Conservation (phyloP, 2,329 filamentous ascomycete genomes). For the Magnaporthales sp. region DNA sequence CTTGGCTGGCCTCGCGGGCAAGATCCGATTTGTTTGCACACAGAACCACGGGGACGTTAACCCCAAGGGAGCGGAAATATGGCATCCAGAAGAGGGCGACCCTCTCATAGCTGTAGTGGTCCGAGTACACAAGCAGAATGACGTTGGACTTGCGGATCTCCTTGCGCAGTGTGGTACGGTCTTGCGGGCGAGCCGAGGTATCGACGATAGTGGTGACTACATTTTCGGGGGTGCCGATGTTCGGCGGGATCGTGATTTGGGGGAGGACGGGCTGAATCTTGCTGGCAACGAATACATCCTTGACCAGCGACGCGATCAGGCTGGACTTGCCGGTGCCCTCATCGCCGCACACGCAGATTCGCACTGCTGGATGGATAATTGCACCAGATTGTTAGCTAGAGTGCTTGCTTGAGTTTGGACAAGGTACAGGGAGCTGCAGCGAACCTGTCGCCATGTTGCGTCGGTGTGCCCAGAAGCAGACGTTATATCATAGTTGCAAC, state of each 20-base stretch:
- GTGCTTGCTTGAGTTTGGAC: neutral
- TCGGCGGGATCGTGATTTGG: slow-evolving; percentile 89
- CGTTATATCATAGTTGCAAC: slow-evolving; percentile 1
- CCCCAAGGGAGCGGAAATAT: slow-evolving; percentile 93
- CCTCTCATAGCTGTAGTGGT: slow-evolving; percentile 97
- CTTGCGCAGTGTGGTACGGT: slow-evolving; percentile 80
- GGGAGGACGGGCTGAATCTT: slow-evolving; percentile 94
- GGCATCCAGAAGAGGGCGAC: slow-evolving; percentile 98
- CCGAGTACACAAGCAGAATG: slow-evolving; percentile 92
- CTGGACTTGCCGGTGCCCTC: slow-evolving; percentile 93
- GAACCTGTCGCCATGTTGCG: slow-evolving; percentile 4
- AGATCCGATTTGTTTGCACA: slow-evolving; percentile 98
- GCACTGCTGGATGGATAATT: slow-evolving; percentile 41
- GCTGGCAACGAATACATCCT: slow-evolving; percentile 90
- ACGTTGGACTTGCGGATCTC: slow-evolving; percentile 97
- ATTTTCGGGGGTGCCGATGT: slow-evolving; percentile 88
- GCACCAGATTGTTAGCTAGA: neutral
- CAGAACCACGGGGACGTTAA: slow-evolving; percentile 93
- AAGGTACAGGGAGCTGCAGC: neutral
- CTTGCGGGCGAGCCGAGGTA: slow-evolving; percentile 89
- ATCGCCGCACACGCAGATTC: slow-evolving; percentile 94
- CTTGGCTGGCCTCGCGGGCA: slow-evolving; percentile 22
- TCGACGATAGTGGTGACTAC: slow-evolving; percentile 97
- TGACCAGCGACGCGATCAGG: slow-evolving; percentile 89
- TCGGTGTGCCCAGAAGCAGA: neutral